Evolutionary conservation across 495 filamentous ascomycete genomes (phyloP), one percentile per base, ranked within the genome.

Genomic region (Rhizodiscina lignyota): DNA sequence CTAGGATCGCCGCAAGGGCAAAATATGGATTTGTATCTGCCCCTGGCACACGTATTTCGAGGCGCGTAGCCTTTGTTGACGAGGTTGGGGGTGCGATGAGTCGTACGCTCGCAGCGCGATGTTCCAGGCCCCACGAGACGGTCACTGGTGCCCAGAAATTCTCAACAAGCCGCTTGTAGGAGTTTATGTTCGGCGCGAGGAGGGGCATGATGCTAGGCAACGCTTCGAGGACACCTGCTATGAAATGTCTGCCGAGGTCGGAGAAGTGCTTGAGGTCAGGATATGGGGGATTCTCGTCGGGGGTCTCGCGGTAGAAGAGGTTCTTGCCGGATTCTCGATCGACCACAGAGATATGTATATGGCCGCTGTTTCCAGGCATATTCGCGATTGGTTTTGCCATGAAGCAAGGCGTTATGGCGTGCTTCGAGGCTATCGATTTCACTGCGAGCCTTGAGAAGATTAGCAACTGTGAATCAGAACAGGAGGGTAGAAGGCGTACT

Each of bases 141-240:
- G 85, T 94, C 4, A 97, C 87, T 0, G 89, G 89, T 0, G 89
- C 89, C 91, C 91, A 96, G 59, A 93, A 94, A 53, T 96, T 96
- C 63, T 97, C 89, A 8, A 97, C 89, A 1, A 97, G 67, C 1
- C 91, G 77, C 53, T 97, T 97, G 62, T 96, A 97, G 41, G 79
- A 86, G 58, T 97, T 97, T 53, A 97, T 68, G 4, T 83, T 97
- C 1, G 89, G 89, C 2, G 86, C 91, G 6, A 96, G 61, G 34
- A 94, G 54, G 1, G 91, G 91, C 89, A 97, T 97, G 39, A 97
- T 70, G 43, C 94, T 86, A 10, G 89, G 83, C 3, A 96, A 63
- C 0, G 85, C 89, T 4, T 84, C 77, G 0, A 97, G 61, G 1
- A 97, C 56, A 4, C 91, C 91, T 0, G 89, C 89, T 0, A 97